phyloP scores from a whole-genome alignment of 345 rosid genomes.

The Populus simonii region DNA sequence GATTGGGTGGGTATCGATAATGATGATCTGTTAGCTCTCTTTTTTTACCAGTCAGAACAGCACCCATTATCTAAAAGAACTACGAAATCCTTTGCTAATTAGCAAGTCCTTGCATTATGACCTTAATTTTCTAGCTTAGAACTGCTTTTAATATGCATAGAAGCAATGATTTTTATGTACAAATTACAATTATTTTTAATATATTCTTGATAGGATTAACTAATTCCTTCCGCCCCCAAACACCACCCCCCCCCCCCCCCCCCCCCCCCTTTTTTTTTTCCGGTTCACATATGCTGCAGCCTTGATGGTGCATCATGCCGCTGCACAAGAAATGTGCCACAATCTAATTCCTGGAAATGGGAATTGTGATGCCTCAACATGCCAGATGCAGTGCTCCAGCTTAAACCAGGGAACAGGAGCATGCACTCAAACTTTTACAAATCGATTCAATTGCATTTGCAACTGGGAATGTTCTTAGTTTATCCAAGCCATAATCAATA shows the following conservation, averaged over 20 bases:
- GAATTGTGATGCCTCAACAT: constrained; percentile 1
- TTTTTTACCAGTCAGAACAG: too few relatives aligned
- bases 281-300: not conserved
- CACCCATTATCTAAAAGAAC: too few relatives aligned
- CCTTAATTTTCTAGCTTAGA: too few relatives aligned
- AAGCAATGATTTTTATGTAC: too few relatives aligned
- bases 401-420: constrained; percentile 12
- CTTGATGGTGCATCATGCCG: not conserved
- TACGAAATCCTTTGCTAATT: too few relatives aligned
- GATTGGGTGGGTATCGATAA: too few relatives aligned
- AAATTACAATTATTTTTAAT: not conserved
- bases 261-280: too few relatives aligned
- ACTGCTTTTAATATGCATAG: too few relatives aligned
- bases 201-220: not conserved
- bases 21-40: too few relatives aligned
- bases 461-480: constrained; percentile 13
- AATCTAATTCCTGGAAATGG: constrained; percentile 15
- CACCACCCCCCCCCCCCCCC: too few relatives aligned
- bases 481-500: not conserved
- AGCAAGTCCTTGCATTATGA: too few relatives aligned
- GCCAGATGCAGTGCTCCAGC: constrained; percentile 11
- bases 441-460: constrained; percentile 19
- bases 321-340: constrained; percentile 16
- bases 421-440: constrained; percentile 15
- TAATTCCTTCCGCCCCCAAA: not conserved